Percentiles rank a stretch among this genome's conserved stretches.
Conservation (phyloP, 192 early-diverging fungal species). For the Phlyctochytrium arcticum region DNA sequence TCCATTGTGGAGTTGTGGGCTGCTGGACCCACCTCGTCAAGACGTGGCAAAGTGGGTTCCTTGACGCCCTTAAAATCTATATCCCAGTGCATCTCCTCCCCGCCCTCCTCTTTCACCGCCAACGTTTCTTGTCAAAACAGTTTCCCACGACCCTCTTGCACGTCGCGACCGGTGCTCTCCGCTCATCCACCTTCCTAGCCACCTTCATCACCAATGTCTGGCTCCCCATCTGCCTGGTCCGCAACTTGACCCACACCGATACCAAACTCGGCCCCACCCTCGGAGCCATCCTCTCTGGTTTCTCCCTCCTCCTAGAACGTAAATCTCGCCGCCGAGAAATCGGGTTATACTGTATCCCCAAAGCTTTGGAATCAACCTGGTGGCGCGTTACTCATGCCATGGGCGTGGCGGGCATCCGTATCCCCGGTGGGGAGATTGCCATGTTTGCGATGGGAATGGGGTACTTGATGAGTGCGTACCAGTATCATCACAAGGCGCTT, state of each 20-base stretch:
- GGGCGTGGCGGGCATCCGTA: conserved; percentile 2
- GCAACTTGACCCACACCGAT: conserved; percentile 20
- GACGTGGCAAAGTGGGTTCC: conserved; percentile 38
- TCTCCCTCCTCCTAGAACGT: conserved; percentile 60
- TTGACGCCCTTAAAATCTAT: conserved; percentile 48
- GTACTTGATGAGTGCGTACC: conserved; percentile 46
- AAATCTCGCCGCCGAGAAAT: conserved; percentile 61
- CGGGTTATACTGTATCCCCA: conserved; percentile 77
- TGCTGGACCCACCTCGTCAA: conserved; percentile 40
- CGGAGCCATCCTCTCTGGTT: conserved; percentile 56
- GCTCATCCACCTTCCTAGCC: neutral
- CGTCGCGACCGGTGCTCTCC: conserved; percentile 39
- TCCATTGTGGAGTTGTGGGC: conserved; percentile 47
- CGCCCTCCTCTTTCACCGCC: conserved; percentile 47
- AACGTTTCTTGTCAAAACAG: conserved; percentile 26
- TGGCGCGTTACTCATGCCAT: conserved; percentile 26
- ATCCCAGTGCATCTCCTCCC: conserved; percentile 60
- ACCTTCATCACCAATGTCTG: neutral
- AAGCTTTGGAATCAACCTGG: conserved; percentile 73
- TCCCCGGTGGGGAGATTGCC: conserved; percentile 34
- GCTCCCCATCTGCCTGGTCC: neutral
- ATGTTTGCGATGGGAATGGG: conserved; percentile 52
- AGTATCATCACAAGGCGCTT: conserved; percentile 43
- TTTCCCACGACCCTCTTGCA: conserved; percentile 32
- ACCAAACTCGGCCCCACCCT: conserved; percentile 47